Evolutionary conservation across 441 rosid species (phyloP), one percentile per base, ranked within the genome.

Genomic region (Bocquillonia castaneifolia): DNA sequence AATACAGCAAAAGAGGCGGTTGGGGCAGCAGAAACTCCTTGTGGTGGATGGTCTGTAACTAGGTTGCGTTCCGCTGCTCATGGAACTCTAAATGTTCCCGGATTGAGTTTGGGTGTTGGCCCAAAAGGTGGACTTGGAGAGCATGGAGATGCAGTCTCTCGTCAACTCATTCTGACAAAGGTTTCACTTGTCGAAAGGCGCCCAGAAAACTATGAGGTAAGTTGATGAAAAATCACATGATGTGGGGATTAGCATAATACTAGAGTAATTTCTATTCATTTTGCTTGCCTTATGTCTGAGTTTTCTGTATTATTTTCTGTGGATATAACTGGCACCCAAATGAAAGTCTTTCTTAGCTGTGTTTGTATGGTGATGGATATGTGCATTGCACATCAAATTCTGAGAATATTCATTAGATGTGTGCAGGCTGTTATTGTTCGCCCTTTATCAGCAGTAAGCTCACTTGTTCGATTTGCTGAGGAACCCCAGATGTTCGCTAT

Each of bases 401-500:
- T 88, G 85, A 94, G 84, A 82, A 81, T 81, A 76, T 76, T 85
- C 80, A 87, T 91, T 95, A 89, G 98, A 92, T 83, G 86, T 77
- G 81, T 91, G 93, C 98, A 95, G 99, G 99, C 91, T 84, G 90
- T 95, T 86, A 89, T 83, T 69, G 90, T 88, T 77, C 97, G 96
- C 77, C 96, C 97, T 77, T 84, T 92, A 73, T 83, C 97, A 75
- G 82, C 96, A 58, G 97, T 92, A 58, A 83, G 92, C 62, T 81
- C 96, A 17, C 97, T 95, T 74, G 92, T 95, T 69, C 92, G 99
- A 81, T 92, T 92, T 53, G 89, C 99, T 10, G 99, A 95, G 86
- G 99, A 95, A 87, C 99, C 99, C 76, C 99, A 95, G 82, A 91
- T 95, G 92, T 95, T 95, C 87, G 99, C 97, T 31, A 82, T 95